phyloP scores from a whole-genome alignment of 192 early-diverging fungal species.

The Umbelopsis ramanniana region DNA sequence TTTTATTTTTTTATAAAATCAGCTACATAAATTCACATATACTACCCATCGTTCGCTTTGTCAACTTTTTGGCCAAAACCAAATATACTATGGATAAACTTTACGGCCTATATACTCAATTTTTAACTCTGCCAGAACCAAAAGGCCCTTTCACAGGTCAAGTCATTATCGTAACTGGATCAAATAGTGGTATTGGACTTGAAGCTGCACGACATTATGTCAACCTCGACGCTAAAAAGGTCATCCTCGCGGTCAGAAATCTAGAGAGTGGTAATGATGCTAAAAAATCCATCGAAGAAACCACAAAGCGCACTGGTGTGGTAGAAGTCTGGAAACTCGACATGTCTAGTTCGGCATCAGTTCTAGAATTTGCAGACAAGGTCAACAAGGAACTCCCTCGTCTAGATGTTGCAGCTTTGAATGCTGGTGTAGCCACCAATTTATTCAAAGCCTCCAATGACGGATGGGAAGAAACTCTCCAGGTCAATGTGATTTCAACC shows the following conservation, averaged over 20 bases:
- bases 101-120: too few relatives aligned
- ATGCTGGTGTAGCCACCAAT: background rate
- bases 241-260: slow-evolving; percentile 4
- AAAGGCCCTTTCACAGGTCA: slow-evolving; percentile 7
- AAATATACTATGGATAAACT: too few relatives aligned
- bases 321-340: slow-evolving; percentile 14
- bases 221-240: background rate
- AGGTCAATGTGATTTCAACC: slow-evolving; percentile 10
- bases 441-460: background rate
- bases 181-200: background rate
- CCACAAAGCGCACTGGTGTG: background rate
- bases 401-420: slow-evolving; percentile 1
- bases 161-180: slow-evolving; percentile 5
- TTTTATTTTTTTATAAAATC: too few relatives aligned
- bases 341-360: background rate
- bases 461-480: background rate
- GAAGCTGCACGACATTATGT: slow-evolving; percentile 6
- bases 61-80: too few relatives aligned
- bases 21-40: too few relatives aligned
- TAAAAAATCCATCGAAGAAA: slow-evolving; percentile 6
- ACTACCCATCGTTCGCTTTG: too few relatives aligned
- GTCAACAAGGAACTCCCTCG: background rate
- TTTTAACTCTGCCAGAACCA: too few relatives aligned
- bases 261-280: background rate
- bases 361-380: background rate